Evolutionary conservation across 73 alveolate genomes (phyloP), one percentile per base, ranked within the genome.

Genomic region (Diophrys sp.): DNA sequence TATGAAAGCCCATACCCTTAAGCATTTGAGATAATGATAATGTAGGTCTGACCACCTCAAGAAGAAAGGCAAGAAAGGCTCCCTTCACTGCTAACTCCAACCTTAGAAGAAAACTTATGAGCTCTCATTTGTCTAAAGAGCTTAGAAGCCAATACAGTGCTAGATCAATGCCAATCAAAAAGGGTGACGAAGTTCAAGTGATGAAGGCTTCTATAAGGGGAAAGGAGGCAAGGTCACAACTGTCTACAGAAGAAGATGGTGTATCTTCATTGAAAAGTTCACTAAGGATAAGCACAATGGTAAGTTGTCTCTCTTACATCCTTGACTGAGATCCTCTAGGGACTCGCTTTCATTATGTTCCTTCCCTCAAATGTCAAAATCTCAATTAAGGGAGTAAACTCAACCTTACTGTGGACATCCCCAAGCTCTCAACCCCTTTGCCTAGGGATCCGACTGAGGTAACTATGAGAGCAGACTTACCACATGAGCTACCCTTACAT

Each of bases 161-260:
- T 79, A 90, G 98, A 80, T 88, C 99, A 14, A 87, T 96, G 87
- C 98, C 99, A 75, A 94, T 96, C 87, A 88, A 98, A 79, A 94
- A 91, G 83, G 99, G 94, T 73, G 99, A 90, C 73, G 67, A 70
- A 32, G 81, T 86, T 73, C 72, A 78, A 62, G 79, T 85, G 84
- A 75, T 75, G 85, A 80, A 77, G 96, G 96, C 30, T 54, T 73
- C 73, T 55, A 78, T 82, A 95, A 96, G 84, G 95, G 93, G 68
- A 95, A 91, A 71, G 94, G 87, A 85, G 99, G 99, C 75, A 96
- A 91, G 87, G 98, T 96, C 80, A 84, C 83, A 62, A 76, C 90
- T 74, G 99, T 96, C 87, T 91, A 91, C 94, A 94, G 99, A 85
- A 92, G 89, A 93, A 96, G 89, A 84, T 96, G 96, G 97, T 82